phyloP scores from a whole-genome alignment of 2,329 filamentous ascomycete genomes.

The Polytolypa hystricis region DNA sequence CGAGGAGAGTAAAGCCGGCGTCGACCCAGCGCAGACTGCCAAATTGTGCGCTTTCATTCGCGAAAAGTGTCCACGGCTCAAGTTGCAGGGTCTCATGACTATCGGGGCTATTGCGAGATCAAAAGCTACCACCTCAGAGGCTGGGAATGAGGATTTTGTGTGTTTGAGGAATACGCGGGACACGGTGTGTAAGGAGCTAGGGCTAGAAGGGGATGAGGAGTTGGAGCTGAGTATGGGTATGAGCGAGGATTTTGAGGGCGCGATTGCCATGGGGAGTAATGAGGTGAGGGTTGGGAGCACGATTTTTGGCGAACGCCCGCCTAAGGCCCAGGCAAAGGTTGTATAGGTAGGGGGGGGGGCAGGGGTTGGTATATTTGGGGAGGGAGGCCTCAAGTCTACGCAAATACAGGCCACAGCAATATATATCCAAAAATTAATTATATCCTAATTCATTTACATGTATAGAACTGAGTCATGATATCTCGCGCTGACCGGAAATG shows the following conservation, averaged over 20 bases:
- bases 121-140: constrained; percentile 58
- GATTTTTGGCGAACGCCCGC: constrained; percentile 77
- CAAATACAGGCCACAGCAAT: too few relatives aligned
- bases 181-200: constrained; percentile 53
- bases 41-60: constrained; percentile 59
- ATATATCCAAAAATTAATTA: too few relatives aligned
- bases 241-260: constrained; percentile 91
- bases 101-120: constrained; percentile 90
- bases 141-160: constrained; percentile 86
- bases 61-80: constrained; percentile 59
- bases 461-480: too few relatives aligned
- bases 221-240: constrained; percentile 97
- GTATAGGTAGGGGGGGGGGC: constrained; percentile 13
- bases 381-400: neutral
- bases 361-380: neutral
- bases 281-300: constrained; percentile 90
- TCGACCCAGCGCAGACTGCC: constrained; percentile 54
- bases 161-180: constrained; percentile 59
- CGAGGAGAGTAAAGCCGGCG: constrained; percentile 75
- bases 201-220: constrained; percentile 34
- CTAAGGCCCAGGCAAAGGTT: constrained; percentile 67
- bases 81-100: constrained; percentile 82
- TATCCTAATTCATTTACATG: constrained; percentile 3
- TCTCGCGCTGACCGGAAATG: too few relatives aligned
- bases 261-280: constrained; percentile 68